Base-by-base conservation (phyloP, 495 filamentous ascomycete genomes). In the Tuber magnatum region DNA sequence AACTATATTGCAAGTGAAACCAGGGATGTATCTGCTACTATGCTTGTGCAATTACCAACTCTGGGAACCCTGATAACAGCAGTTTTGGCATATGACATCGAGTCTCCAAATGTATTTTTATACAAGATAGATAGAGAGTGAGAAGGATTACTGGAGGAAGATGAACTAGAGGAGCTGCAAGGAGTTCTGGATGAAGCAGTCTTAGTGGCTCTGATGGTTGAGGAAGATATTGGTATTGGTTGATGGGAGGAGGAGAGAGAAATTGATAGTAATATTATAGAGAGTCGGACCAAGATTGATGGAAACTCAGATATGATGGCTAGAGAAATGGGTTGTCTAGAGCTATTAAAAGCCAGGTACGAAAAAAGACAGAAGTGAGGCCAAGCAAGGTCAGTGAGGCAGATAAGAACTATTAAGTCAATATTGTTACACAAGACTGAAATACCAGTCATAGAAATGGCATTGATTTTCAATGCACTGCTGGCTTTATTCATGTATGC, bases 371-470 rank as follows among this genome's bases (percentile, higher is more conserved):
- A 16, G 51, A 20, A 6, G 42, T 65, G 24, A 32, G 42, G 28
- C 65, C 65, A 32, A 9, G n/a, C 18, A 70, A 46, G 48, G 41
- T 70, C 32, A 48, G 42, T 3, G 65, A 74, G 32, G 41, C 20
- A 28, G 51, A 75, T 68, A 72, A 75, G 16, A 20, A 76, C 68
- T 71, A 72, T 9, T 18, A 72, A 12, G 24, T 72, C 10, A 41
- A 0, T 24, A 32, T 72, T 1, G 69, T 76, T 1, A 69, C 68
- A 65, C 9, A 12, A 10, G 46, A 68, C 48, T 75, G 40, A 14
- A 14, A 1, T 35, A 68, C 69, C 22, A 18, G 51, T 28, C 51
- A 69, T 44, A 75, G 51, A 70, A n/a, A 16, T 22, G n/a, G 69
- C 10, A 43, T 71, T 8, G 40, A 75, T 9, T n/a, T 75, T 38